A percentile compares a stretch with the other conserved stretches of the same genome.
These are phyloP conservation scores for Hydnum rufescens DNA, from an alignment of 768 basidiomycete genomes.

Conservation along the genomic window DNA sequence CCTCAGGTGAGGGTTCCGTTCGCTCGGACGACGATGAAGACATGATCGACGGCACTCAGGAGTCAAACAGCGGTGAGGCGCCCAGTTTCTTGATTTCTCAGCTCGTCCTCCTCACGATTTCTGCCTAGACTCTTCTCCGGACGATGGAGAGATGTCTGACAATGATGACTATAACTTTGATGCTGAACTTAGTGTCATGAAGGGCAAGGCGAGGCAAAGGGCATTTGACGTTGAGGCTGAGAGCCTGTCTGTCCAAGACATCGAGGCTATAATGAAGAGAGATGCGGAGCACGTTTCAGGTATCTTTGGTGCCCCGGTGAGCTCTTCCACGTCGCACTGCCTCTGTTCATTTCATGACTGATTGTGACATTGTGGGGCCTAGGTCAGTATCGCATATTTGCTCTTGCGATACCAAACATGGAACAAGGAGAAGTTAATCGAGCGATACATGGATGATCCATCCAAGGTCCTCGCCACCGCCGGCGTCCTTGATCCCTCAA, in stretches of 20 bases:
- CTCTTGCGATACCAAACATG: conserved; percentile 71
- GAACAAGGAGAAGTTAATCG: conserved; percentile 93
- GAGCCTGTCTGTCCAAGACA: conserved; percentile 45
- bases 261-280: conserved; percentile 56
- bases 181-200: conserved; percentile 19
- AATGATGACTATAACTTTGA: conserved; percentile 9
- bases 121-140: background rate
- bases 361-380: conserved; percentile 6
- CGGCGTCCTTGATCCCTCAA: conserved; percentile 32
- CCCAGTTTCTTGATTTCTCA: conserved; percentile 4
- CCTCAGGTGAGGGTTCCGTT: conserved; percentile 5
- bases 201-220: conserved; percentile 39
- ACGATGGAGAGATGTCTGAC: conserved; percentile 34
- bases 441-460: conserved; percentile 92
- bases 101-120: conserved; percentile 12
- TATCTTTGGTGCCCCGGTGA: conserved; percentile 75
- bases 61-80: conserved; percentile 7
- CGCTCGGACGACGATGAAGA: conserved; percentile 13
- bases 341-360: background rate
- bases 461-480: conserved; percentile 49
- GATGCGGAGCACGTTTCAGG: conserved; percentile 77
- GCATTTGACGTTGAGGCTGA: conserved; percentile 76
- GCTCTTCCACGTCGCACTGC: conserved; percentile 15
- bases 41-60: conserved; percentile 12
- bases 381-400: conserved; percentile 53